Base-by-base conservation (phyloP, 2,329 filamentous ascomycete species). In the Dendrostoma leiphaemia region DNA sequence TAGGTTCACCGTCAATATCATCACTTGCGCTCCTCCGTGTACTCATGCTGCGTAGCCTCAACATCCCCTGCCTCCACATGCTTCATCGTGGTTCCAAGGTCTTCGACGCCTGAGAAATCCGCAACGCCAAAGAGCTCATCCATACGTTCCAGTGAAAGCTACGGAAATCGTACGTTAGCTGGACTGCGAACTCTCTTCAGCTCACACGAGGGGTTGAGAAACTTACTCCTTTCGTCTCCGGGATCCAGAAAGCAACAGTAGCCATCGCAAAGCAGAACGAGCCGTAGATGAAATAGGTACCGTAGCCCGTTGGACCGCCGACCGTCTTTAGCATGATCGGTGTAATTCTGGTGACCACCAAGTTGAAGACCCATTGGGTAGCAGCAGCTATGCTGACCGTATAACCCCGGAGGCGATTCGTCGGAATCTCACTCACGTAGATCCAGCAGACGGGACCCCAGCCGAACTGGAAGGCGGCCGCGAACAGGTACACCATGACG, bases 381-480 rank as follows among this genome's bases (percentile, higher is more conserved):
- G 82, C 80, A 0, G 83, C 82, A 0, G 81, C 83, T 41, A 86
- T 74, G 1, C 81, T 74, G 10, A 86, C 83, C 57, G 85, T 86
- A 54, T 83, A 71, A 9, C 76, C 78, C 35, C 84, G 69, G 2
- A 86, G 73, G 13, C 83, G 72, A 5, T 80, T 80, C 1, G 80
- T 80, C 1, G 83, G 82, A 52, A 86, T 86, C 64, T 86, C 84
- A 1, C 78, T 80, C 9, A 84, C 77, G 61, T 84, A 84, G 60
- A 84, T 84, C 82, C 82, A 82, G 71, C 80, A 83, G 6, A 83
- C 81, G 2, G 81, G 81, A 0, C 83, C 83, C 82, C 83, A 85
- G n/a, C 78, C 78, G 59, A 79, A 78, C 57, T 83, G 79, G 71
- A 85, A 86, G 63, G 80, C 80, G 2, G 76, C 77, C 0, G 83